phyloP scores from a whole-genome alignment of 2,329 filamentous ascomycete species.

The Bipolaris bicolor region DNA sequence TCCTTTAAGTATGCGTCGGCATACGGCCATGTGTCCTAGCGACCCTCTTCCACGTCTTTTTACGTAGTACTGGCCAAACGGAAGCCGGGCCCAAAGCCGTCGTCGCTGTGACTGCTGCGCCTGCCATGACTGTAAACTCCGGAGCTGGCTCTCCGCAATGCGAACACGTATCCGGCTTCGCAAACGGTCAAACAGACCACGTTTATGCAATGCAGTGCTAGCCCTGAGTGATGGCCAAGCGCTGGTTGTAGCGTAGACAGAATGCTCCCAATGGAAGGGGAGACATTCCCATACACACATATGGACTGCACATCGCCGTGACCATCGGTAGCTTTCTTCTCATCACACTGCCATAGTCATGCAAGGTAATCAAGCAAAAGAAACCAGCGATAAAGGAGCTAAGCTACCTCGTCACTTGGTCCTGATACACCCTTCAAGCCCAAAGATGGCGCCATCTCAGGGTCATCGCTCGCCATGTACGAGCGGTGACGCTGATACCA shows the following conservation, averaged over 20 bases:
- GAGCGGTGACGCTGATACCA: slow-evolving; percentile 26
- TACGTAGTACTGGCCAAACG: background rate
- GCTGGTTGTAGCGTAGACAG: slow-evolving; percentile 6
- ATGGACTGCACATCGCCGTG: slow-evolving; percentile 1
- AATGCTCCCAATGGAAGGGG: slow-evolving; percentile 11
- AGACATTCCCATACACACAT: background rate
- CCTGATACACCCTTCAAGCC: background rate
- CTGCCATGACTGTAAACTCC: background rate
- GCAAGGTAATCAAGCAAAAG: slow-evolving; percentile 8
- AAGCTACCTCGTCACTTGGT: background rate
- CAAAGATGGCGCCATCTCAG: slow-evolving; percentile 21
- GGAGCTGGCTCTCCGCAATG: slow-evolving; percentile 11
- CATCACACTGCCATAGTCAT: slow-evolving; percentile 1
- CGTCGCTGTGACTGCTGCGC: background rate
- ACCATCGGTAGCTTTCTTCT: background rate
- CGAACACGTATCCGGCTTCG: slow-evolving; percentile 20
- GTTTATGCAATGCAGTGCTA: slow-evolving; percentile 9
- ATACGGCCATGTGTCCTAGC: slow-evolving; percentile 9
- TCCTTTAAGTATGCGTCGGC: background rate
- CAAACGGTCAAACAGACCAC: slow-evolving; percentile 6
- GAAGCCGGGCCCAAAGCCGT: background rate
- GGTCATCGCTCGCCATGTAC: slow-evolving; percentile 29
- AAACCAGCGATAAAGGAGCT: slow-evolving; percentile 6
- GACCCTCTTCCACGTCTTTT: slow-evolving; percentile 11
- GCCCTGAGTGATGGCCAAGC: slow-evolving; percentile 1